Base-by-base conservation (phyloP, 176 grass and related monocot species). In the Ensete glaucum region DNA sequence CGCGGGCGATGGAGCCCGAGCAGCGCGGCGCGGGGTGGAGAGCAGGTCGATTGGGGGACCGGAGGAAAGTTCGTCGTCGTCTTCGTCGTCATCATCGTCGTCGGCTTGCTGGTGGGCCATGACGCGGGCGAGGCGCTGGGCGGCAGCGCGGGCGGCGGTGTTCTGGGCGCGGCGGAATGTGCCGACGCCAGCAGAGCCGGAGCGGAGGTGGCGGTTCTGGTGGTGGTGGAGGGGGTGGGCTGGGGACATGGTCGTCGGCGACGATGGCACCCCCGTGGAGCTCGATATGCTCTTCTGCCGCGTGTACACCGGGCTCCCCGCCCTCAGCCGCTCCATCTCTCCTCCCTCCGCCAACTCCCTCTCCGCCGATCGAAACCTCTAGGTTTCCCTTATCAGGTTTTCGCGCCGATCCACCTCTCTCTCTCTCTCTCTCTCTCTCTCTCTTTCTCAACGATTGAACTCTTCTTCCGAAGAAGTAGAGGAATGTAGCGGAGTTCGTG, bases 51-150 rank as follows among this genome's bases (percentile, higher is more conserved):
- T 43, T 8, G 72, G 71, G 1, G 80, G 73, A 62, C 24, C 56
- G 11, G 72, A 66, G 15, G 67, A 55, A 10, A 86, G 81, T 1
- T 81, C 83, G 0, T 67, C 63, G 16, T 75, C 87, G 0, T 77
- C 89, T 2, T 57, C 82, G 0, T 78, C 75, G 0, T 73, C 82
- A 4, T 82, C 85, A 8, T 80, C 81, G 17, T 83, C 77, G 7
- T 52, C 52, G 25, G 51, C 62, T 50, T 85, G 76, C 57, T 79
- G 78, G 68, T 73, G 72, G 8, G 82, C 89, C 93, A 97, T 97
- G 75, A 88, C 93, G 52, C 90, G 93, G 50, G 93, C 93, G 57
- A 97, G 85, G 48, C 90, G 81, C 90, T 93, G 93, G 49, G 93
- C 90, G n/a, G 93, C 93, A 52, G 83, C 87, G 14, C 92, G 89